Evolutionary conservation across 2,329 filamentous ascomycete species (phyloP), one percentile per base, ranked within the genome.

Genomic region (Xylariaceae sp.): DNA sequence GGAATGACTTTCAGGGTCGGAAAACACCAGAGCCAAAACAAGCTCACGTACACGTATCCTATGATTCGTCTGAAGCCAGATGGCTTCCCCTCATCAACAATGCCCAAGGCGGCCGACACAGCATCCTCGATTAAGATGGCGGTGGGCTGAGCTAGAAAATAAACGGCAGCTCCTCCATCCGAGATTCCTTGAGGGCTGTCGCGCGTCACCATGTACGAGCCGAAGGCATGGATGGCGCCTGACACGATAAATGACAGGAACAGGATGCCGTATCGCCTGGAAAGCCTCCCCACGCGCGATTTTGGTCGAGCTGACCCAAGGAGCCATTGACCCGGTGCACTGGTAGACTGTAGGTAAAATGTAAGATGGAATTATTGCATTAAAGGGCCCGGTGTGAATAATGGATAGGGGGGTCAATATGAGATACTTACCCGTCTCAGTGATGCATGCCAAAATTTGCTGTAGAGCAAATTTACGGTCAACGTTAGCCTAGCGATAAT

Each of bases 21-120:
- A 39, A 39, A 39, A 39, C 36, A 39, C 36, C 36, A 39, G 36
- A 39, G 16, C 36, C 36, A 39, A 39, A 39, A 39, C 36, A 39
- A 23, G 36, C 36, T 39, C 36, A 39, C 36, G 36, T 39, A 39
- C 17, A 39, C 17, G 36, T 39, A 39, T 39, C 36, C 36, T 39
- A 21, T 39, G 36, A 39, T 23, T 39, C 36, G 36, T 21, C 36
- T 39, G 17, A 39, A 39, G 17, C 36, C 36, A 39, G 36, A 39
- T 39, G 36, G 36, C 16, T 39, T 39, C 16, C 36, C 36, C 8
- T 39, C 36, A 39, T 23, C 36, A 39, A 39, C 36, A 23, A 39
- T 39, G 36, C 36, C 36, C 17, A 39, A 39, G 36, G 36, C 36
- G 19, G 36, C 36, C 16, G 36, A 39, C 17, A 39, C 36, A 39